These are phyloP conservation scores for Fusarium kyushuense DNA, from an alignment of 2,329 filamentous ascomycete species.

Conservation along the genomic window DNA sequence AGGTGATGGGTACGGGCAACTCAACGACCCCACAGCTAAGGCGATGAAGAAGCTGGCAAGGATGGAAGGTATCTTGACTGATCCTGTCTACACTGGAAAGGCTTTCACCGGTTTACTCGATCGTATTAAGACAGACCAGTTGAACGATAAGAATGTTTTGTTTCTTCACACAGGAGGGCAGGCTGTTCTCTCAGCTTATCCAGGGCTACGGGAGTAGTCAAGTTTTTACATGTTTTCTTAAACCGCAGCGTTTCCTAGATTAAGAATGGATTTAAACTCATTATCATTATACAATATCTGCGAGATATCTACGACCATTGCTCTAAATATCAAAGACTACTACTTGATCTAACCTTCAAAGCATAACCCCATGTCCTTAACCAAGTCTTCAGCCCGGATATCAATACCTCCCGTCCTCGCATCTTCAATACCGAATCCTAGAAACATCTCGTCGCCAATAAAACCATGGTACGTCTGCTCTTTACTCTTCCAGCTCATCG, in stretches of 20 bases:
- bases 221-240: background rate
- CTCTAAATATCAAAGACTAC: background rate
- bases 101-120: constrained; percentile 25
- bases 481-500: constrained; percentile 65
- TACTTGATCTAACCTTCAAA: constrained; percentile 23
- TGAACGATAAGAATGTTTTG: constrained; percentile 17
- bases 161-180: constrained; percentile 34
- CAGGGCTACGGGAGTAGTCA: background rate
- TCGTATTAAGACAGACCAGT: background rate
- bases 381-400: constrained; percentile 61
- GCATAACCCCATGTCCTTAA: constrained; percentile 54
- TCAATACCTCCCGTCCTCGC: constrained; percentile 62
- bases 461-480: constrained; percentile 66
- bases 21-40: constrained; percentile 11
- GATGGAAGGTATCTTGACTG: constrained; percentile 28
- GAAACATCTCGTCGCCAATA: constrained; percentile 66
- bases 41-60: constrained; percentile 27
- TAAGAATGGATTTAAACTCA: background rate
- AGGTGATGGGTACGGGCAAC: constrained; percentile 23
- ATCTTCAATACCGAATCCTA: constrained; percentile 70
- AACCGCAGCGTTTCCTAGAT: background rate
- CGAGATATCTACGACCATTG: background rate
- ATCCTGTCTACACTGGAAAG: constrained; percentile 33
- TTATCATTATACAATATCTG: background rate
- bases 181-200: constrained; percentile 24